phyloP scores from a whole-genome alignment of 2,329 filamentous ascomycete genomes.

The Sporothrix euskadiensis region DNA sequence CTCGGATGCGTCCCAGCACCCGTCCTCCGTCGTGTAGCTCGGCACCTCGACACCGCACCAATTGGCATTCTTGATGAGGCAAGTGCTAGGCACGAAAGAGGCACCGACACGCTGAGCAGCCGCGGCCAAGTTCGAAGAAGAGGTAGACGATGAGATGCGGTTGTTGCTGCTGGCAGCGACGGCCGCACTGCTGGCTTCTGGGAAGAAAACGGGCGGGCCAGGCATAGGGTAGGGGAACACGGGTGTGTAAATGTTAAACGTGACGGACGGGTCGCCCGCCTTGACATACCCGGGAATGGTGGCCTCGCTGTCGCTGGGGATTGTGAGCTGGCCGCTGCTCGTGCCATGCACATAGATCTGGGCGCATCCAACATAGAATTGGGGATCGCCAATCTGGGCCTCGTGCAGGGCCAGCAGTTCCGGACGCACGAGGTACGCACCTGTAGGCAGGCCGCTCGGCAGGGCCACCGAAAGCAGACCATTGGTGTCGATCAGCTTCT shows the following conservation, averaged over 20 bases:
- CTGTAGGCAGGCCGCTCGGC: constrained; percentile 60
- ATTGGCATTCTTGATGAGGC: constrained; percentile 67
- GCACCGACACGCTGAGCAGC: constrained; percentile 46
- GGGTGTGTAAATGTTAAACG: constrained; percentile 57
- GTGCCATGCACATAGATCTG: constrained; percentile 62
- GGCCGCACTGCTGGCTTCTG: constrained; percentile 33
- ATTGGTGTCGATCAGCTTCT: constrained; percentile 64
- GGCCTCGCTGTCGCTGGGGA: constrained; percentile 54
- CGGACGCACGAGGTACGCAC: constrained; percentile 70
- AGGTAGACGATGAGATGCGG: not conserved
- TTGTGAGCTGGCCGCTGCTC: constrained; percentile 39
- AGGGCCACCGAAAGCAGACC: constrained; percentile 64
- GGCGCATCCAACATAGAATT: constrained; percentile 72
- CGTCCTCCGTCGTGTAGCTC: constrained; percentile 54
- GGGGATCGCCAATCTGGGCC: constrained; percentile 60
- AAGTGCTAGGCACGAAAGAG: constrained; percentile 50
- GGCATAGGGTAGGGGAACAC: constrained; percentile 61
- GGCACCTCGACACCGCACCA: constrained; percentile 68
- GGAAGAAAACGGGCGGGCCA: constrained; percentile 57
- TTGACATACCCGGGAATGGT: constrained; percentile 67
- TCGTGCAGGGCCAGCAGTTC: constrained; percentile 70
- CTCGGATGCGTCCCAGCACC: constrained; percentile 60
- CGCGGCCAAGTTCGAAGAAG: constrained; percentile 37
- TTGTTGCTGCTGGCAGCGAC: not conserved
- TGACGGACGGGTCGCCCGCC: constrained; percentile 55